Percentiles rank a stretch among this genome's conserved stretches.
Conservation (phyloP, 352 stramenopile species). For the Pythium scleroteichum region DNA sequence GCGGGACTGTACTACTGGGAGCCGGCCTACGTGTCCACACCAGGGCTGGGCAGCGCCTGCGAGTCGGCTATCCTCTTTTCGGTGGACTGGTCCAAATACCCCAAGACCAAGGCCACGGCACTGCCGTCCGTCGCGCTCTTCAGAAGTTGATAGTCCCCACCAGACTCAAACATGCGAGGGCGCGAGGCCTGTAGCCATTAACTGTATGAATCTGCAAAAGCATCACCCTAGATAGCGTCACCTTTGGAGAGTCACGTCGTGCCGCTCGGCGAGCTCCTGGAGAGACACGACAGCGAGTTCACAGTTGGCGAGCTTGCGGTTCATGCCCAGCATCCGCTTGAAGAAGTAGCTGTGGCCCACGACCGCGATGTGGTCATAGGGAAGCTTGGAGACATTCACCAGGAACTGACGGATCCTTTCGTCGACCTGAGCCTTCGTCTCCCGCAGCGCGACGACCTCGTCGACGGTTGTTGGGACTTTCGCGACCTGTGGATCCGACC, state of each 20-base stretch:
- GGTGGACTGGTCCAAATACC: constrained; percentile 8
- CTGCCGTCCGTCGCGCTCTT: constrained; percentile 6
- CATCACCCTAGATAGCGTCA: too few relatives aligned
- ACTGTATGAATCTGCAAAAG: too few relatives aligned
- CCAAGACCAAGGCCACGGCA: constrained; percentile 15
- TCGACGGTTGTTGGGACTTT: constrained; percentile 38
- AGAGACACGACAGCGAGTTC: constrained; percentile 59
- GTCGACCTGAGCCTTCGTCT: constrained; percentile 60
- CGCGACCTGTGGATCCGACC: constrained; percentile 29
- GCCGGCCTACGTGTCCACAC: constrained; percentile 7
- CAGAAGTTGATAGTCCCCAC: neutral
- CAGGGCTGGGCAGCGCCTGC: constrained; percentile 7
- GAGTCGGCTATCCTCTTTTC: constrained; percentile 7
- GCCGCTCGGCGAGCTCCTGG: constrained; percentile 26
- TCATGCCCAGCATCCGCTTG: constrained; percentile 82
- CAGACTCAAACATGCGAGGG: too few relatives aligned
- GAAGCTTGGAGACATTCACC: constrained; percentile 45
- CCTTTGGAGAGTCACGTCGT: constrained; percentile 9
- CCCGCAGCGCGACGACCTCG: constrained; percentile 58
- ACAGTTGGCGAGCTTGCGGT: constrained; percentile 79
- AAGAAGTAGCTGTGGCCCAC: constrained; percentile 86
- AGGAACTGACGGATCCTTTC: constrained; percentile 69
- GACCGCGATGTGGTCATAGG: constrained; percentile 72
- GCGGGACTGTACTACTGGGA: constrained; percentile 14
- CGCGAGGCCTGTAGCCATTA: too few relatives aligned